These are phyloP conservation scores for Colletotrichum orchidophilum DNA, from an alignment of 2,329 filamentous ascomycete genomes.

Conservation along the genomic window DNA sequence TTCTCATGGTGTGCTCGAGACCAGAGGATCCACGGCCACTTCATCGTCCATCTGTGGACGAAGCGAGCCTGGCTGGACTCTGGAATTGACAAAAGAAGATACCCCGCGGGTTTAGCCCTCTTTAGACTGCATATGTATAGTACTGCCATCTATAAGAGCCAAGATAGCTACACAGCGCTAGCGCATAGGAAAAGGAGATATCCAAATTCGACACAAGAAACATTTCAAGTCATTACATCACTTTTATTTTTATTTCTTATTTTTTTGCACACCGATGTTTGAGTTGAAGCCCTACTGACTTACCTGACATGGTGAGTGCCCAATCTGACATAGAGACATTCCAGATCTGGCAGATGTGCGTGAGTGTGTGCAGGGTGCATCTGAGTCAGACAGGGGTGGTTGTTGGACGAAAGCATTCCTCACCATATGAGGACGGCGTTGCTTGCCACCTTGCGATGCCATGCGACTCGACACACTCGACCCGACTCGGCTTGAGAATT, in stretches of 20 bases:
- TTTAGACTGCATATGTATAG: constrained; percentile 28
- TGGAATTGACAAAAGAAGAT: constrained; percentile 31
- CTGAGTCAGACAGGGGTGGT: constrained; percentile 28
- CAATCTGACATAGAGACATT: constrained; percentile 25
- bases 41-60: not conserved
- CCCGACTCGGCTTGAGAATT: not conserved
- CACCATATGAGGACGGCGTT: not conserved
- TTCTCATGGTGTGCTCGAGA: constrained; percentile 21
- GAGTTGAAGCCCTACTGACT: not conserved
- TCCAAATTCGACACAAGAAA: not conserved
- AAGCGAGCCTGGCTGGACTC: constrained; percentile 30
- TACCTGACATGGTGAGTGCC: not conserved
- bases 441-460: not conserved
- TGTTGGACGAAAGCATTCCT: constrained; percentile 17
- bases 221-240: not conserved
- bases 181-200: not conserved
- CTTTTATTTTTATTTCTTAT: not conserved
- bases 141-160: not conserved
- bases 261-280: constrained; percentile 1
- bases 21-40: constrained; percentile 7
- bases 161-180: constrained; percentile 24
- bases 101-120: constrained; percentile 30
- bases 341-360: constrained; percentile 22
- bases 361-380: constrained; percentile 30
- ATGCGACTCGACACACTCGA: not conserved